A percentile compares a stretch with the other conserved stretches of the same genome.
These are phyloP conservation scores for Sporothrix euskadiensis DNA, from an alignment of 2,329 filamentous ascomycete genomes.

Conservation along the genomic window DNA sequence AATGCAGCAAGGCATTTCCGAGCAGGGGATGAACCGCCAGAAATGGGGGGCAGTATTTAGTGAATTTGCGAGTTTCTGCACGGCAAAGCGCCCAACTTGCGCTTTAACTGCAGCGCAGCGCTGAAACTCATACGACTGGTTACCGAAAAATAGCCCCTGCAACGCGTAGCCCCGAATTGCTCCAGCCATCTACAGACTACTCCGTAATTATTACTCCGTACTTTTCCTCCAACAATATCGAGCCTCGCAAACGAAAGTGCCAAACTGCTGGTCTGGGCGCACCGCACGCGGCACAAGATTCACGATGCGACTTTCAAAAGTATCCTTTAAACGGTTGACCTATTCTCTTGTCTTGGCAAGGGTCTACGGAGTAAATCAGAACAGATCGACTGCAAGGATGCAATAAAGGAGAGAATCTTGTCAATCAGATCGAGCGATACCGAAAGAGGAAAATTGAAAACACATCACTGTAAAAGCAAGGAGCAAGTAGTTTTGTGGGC, in stretches of 20 bases:
- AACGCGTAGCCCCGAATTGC: background rate
- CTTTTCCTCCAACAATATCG: background rate
- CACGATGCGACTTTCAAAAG: background rate
- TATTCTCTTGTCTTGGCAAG: background rate
- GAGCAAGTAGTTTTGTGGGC: background rate
- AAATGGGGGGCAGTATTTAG: background rate
- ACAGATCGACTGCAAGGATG: background rate
- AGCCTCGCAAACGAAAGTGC: background rate
- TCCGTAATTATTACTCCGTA: too few relatives aligned
- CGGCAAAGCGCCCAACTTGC: background rate
- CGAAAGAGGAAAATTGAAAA: constrained; percentile 2
- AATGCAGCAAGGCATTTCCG: background rate
- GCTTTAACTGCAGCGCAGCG: background rate
- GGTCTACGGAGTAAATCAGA: background rate
- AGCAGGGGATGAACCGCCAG: background rate
- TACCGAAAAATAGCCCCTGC: background rate
- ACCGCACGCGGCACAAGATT: background rate
- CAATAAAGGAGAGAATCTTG: background rate
- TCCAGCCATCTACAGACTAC: background rate
- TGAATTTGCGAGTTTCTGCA: background rate
- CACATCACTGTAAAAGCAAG: background rate
- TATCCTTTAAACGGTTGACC: too few relatives aligned
- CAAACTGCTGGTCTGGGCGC: background rate
- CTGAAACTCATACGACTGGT: background rate
- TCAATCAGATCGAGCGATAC: background rate